Evolutionary conservation across 106 monocot species (phyloP).

Genomic region (Chionographis japonica): DNA sequence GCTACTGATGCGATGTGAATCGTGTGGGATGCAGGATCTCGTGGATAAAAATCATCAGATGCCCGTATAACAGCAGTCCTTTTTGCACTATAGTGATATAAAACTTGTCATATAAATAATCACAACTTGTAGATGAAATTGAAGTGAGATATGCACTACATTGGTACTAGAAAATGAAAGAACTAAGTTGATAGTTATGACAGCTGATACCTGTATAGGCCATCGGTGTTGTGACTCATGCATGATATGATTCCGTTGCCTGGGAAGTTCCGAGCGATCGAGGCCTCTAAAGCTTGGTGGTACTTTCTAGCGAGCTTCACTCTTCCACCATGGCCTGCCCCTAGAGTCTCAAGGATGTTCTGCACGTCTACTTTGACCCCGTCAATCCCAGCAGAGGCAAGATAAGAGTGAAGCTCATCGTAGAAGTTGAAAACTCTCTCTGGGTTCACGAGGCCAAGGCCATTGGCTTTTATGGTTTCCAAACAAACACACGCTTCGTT

Average conservation of each 20-base stretch:
- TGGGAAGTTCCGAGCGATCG: conserved; percentile 56
- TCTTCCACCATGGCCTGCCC: conserved; percentile 70
- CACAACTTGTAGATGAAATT: too few species aligned
- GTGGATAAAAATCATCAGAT: conserved; percentile 82
- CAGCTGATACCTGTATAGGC: conserved; percentile 49
- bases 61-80: conserved; percentile 60
- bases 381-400: conserved; percentile 57
- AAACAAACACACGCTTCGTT: conserved; percentile 43
- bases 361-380: conserved; percentile 84
- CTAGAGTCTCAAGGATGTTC: conserved; percentile 71
- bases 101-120: not conserved
- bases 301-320: conserved; percentile 54
- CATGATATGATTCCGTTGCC: conserved; percentile 73
- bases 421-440: conserved; percentile 65
- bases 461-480: conserved; percentile 45
- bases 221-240: conserved; percentile 85
- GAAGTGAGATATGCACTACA: too few species aligned
- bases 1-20: conserved; percentile 78
- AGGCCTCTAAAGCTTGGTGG: conserved; percentile 69
- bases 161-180: not conserved
- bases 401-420: conserved; percentile 67
- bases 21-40: conserved; percentile 72
- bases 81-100: conserved; percentile 36
- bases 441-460: conserved; percentile 72
- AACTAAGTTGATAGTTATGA: not conserved